phyloP scores from a whole-genome alignment of 345 rosid species.

The Hibiscus trionum region DNA sequence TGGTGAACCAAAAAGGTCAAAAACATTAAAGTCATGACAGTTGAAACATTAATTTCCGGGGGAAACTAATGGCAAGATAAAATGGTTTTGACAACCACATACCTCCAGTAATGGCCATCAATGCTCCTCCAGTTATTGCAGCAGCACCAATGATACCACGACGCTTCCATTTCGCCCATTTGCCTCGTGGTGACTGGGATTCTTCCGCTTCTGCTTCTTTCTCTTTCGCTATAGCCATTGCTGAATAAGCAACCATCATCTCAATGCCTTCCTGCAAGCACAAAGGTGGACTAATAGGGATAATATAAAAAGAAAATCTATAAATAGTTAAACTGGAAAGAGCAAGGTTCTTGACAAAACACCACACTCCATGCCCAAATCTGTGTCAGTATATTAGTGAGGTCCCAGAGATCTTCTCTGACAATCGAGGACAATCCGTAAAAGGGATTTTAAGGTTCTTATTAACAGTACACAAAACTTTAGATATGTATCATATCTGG shows the following conservation, averaged over 20 bases:
- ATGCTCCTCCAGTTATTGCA: constrained; percentile 88
- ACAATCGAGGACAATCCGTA: neutral
- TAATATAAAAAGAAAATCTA: neutral
- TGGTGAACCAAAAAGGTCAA: constrained; percentile 8
- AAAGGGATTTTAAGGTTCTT: neutral
- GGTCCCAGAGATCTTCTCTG: neutral
- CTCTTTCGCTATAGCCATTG: constrained; percentile 72
- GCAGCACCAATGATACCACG: constrained; percentile 97
- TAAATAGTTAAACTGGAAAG: neutral
- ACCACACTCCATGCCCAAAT: neutral
- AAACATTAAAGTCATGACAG: neutral
- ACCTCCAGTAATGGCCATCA: constrained; percentile 97
- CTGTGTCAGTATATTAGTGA: neutral
- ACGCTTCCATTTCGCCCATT: constrained; percentile 84
- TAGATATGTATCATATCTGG: neutral
- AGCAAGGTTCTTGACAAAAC: neutral
- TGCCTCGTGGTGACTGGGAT: constrained; percentile 33
- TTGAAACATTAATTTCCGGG: neutral
- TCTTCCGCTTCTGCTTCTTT: constrained; percentile 52
- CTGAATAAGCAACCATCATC: constrained; percentile 78
- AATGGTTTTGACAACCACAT: constrained; percentile 14
- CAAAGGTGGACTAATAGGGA: constrained; percentile 5
- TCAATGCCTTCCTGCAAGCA: constrained; percentile 65
- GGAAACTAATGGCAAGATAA: constrained; percentile 6
- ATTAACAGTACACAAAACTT: neutral